phyloP scores from a whole-genome alignment of 306 rosid species.

The Elaeagnus macrophylla region DNA sequence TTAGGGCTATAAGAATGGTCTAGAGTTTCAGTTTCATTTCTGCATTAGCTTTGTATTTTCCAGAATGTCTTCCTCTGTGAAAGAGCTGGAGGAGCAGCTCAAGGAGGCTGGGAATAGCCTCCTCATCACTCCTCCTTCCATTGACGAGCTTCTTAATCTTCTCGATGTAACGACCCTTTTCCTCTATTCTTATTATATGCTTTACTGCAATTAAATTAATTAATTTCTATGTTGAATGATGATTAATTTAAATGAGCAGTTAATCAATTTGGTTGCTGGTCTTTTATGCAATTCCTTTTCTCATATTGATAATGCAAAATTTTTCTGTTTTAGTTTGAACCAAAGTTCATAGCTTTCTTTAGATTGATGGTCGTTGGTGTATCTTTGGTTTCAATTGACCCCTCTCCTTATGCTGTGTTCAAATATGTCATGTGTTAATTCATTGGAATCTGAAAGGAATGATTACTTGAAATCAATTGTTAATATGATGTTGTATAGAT shows the following conservation, averaged over 20 bases:
- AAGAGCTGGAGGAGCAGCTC: conserved; percentile 32
- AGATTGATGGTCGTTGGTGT: not conserved
- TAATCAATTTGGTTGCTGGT: not conserved
- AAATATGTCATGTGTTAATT: no score
- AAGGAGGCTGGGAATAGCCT: conserved; percentile 40
- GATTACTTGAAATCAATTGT: no score
- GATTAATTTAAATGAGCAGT: conserved; percentile 12
- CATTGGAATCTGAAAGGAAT: no score
- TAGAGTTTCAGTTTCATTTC: conserved; percentile 12
- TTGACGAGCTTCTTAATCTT: conserved; percentile 35
- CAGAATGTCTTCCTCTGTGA: conserved; percentile 34
- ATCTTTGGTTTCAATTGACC: not conserved
- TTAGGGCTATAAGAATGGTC: conserved; percentile 20
- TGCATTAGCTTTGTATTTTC: not conserved
- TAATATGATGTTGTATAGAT: no score
- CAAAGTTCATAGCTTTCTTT: not conserved
- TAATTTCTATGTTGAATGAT: conserved; percentile 16
- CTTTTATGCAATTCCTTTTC: not conserved
- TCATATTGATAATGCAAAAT: not conserved
- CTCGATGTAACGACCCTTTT: conserved; percentile 42
- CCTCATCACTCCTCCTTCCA: conserved; percentile 25
- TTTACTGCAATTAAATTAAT: conserved; percentile 1
- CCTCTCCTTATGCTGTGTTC: no score
- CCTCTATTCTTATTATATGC: not conserved
- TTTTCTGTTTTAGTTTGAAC: not conserved